Conservation (phyloP, 345 rosid genomes). For the Ricinus communis region DNA sequence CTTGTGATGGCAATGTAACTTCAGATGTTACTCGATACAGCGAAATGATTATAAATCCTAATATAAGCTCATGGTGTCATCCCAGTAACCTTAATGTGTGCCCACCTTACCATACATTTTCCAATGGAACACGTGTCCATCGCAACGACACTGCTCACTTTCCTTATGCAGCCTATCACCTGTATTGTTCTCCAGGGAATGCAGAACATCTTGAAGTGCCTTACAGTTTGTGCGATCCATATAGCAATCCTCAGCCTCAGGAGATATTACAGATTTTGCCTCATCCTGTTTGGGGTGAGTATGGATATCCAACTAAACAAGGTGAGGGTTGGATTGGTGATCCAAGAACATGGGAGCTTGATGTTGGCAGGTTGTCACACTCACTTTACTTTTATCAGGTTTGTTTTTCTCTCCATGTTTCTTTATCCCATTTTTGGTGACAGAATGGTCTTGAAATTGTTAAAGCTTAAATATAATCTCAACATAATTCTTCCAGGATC, state of each 20-base stretch:
- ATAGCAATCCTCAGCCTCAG: constrained; percentile 34
- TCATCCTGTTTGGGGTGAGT: constrained; percentile 34
- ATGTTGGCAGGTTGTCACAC: constrained; percentile 29
- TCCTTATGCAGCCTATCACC: constrained; percentile 28
- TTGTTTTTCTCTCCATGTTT: neutral
- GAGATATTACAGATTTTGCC: constrained; percentile 29
- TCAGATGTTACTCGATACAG: constrained; percentile 29
- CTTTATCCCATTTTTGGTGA: neutral
- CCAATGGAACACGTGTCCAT: constrained; percentile 22
- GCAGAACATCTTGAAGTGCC: constrained; percentile 19
- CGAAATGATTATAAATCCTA: constrained; percentile 31
- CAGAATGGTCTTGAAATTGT: neutral
- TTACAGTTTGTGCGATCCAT: constrained; percentile 29
- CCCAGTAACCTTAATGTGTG: constrained; percentile 22
- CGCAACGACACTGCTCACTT: constrained; percentile 24
- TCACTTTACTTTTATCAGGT: constrained; percentile 34
- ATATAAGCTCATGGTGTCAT: constrained; percentile 25
- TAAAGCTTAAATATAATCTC: too few species aligned
- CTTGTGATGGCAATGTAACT: constrained; percentile 29
- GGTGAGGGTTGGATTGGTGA: constrained; percentile 33
- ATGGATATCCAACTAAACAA: constrained; percentile 28
- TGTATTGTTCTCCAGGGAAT: constrained; percentile 29
- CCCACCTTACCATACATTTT: constrained; percentile 30
- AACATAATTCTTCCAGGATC: too few species aligned
- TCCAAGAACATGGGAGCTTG: constrained; percentile 32